These are phyloP conservation scores for Gonapodya sp. DNA, from an alignment of 192 early-diverging fungal species.

Conservation along the genomic window DNA sequence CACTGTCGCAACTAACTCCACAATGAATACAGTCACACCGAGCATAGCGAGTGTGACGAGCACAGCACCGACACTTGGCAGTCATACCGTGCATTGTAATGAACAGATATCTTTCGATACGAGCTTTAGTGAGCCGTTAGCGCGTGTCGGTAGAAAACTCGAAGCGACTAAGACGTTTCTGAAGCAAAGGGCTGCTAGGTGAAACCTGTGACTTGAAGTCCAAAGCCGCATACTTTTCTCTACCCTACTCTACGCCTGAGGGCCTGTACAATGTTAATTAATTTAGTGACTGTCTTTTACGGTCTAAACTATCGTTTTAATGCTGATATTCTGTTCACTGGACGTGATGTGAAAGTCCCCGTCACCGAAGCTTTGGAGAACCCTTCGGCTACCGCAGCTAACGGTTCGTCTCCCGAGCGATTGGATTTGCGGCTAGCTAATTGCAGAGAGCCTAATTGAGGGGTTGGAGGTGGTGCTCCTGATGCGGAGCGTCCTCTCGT, in stretches of 20 bases:
- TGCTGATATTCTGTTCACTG: background rate
- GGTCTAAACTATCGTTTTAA: background rate
- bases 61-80: too few species aligned
- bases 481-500: background rate
- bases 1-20: background rate
- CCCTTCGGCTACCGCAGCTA: background rate
- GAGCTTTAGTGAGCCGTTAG: background rate
- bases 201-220: background rate
- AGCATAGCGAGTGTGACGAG: too few species aligned
- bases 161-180: background rate
- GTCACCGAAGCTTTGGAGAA: background rate
- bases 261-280: background rate
- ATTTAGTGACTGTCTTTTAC: background rate
- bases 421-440: background rate
- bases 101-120: too few species aligned
- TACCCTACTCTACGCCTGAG: too few species aligned
- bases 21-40: too few species aligned
- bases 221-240: too few species aligned
- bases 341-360: background rate
- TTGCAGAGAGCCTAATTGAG: background rate
- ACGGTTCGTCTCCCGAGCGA: background rate
- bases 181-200: background rate
- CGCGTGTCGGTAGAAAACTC: background rate
- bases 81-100: background rate
- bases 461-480: background rate